Evolutionary conservation across 139 green algal species (phyloP), one percentile per base, ranked within the genome.

Genomic region (Marvania coccoides): DNA sequence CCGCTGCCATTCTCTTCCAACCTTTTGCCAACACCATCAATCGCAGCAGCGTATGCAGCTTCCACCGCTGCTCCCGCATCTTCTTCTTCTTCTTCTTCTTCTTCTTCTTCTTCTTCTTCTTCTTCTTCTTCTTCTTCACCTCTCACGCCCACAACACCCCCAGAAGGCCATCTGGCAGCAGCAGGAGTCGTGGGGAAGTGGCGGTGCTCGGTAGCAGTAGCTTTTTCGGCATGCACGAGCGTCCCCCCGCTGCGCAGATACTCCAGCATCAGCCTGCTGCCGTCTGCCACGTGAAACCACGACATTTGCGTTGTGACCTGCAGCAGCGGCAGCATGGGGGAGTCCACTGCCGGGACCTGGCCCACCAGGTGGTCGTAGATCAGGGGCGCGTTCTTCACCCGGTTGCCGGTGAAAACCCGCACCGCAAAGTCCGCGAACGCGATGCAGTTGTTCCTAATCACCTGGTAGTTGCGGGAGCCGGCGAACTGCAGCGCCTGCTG

Each of bases 391-490:
- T 37, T 26, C 5, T 62, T 57, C 26, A 83, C 60, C 6, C 5
- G 8, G 6, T 63, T 67, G 2, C 53, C 54, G 1, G 77, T 83
- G 23, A 83, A 56, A 46, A 78, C 37, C 28, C 74, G 69, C 15
- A 80, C 67, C 10, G 55, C 6, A 37, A 67, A 67, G 38, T 81
- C 73, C 2, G 77, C 74, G 61, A 83, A 83, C 33, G 59, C 37
- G 57, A 83, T 82, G 63, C 77, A 83, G 47, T 83, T 83, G 36
- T 71, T 71, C 12, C 13, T 19, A 5, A 83, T 10, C 2, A 66
- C 77, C 24, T 83, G 63, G 64, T 83, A 83, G 1, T 35, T 37
- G 2, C 47, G 57, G 19, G 31, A 24, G 26, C 70, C 62, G 1
- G 73, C 74, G 39, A 78, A 78, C 4, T n/a, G 10, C 23, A 83